Evolutionary conservation across 2,329 filamentous ascomycete genomes (phyloP).

Genomic region (Diaporthe velutina): DNA sequence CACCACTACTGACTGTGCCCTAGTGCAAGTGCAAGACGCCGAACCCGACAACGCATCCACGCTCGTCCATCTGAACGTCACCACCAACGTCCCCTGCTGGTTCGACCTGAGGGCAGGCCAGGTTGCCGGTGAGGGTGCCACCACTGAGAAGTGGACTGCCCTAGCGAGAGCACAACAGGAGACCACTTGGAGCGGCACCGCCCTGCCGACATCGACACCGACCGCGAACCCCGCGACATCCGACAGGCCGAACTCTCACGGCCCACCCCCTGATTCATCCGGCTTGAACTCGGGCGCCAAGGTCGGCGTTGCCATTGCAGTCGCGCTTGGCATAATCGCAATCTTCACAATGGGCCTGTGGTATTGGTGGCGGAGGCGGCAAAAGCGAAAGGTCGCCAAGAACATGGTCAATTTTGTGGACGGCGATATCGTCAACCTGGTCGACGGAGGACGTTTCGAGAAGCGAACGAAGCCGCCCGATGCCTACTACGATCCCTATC

Average conservation of each 20-base stretch:
- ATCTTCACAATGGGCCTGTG: constrained; percentile 35
- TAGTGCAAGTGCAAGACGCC: constrained; percentile 31
- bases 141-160: constrained; percentile 28
- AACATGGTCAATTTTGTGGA: constrained; percentile 39
- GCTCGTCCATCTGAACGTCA: constrained; percentile 29
- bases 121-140: background rate
- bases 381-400: constrained; percentile 37
- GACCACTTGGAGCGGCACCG: constrained; percentile 31
- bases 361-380: constrained; percentile 37
- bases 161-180: constrained; percentile 25
- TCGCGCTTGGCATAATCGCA: constrained; percentile 31
- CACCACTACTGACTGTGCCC: constrained; percentile 3
- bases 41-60: constrained; percentile 31
- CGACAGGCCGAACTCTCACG: background rate
- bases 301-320: constrained; percentile 34
- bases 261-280: background rate
- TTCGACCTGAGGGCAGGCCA: constrained; percentile 23
- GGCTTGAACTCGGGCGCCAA: constrained; percentile 34
- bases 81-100: constrained; percentile 31
- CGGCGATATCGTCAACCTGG: constrained; percentile 38
- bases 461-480: constrained; percentile 35
- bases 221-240: background rate
- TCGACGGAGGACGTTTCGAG: constrained; percentile 38
- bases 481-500: constrained; percentile 39
- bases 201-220: constrained; percentile 20